Conservation (phyloP, 78 protist species). For the Emiliania huxleyi region DNA sequence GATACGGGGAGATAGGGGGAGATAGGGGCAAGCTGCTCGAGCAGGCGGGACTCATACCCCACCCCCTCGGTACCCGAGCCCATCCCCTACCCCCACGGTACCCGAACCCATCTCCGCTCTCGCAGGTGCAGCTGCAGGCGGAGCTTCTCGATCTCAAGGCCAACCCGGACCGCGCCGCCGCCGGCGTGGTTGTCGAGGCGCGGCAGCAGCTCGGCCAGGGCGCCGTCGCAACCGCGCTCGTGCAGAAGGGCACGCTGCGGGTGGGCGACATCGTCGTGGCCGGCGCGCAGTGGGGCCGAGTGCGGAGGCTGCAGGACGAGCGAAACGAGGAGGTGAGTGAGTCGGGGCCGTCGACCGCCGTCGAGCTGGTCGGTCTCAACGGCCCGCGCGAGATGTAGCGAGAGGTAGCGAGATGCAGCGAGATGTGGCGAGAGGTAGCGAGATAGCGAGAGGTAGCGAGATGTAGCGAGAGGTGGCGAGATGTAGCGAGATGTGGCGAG, state of each 20-base stretch:
- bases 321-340: background rate
- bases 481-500: no score
- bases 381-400: no score
- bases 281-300: slow-evolving; percentile 3
- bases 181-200: background rate
- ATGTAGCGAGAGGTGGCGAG: no score
- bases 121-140: background rate
- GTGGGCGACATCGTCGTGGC: slow-evolving; percentile 6
- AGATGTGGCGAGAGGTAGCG: no score
- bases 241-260: slow-evolving; percentile 6
- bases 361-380: background rate
- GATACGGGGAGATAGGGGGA: no score
- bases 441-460: no score
- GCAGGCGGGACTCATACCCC: no score
- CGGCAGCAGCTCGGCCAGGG: background rate
- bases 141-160: background rate
- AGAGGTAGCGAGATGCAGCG: no score
- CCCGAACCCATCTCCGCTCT: no score
- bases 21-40: no score
- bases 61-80: no score
- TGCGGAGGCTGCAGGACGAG: background rate
- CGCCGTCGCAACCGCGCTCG: background rate
- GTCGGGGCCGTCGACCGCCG: background rate
- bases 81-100: no score
- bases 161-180: slow-evolving; percentile 5